These are phyloP conservation scores for Madurella mycetomatis DNA, from an alignment of 2,329 filamentous ascomycete species.

Conservation along the genomic window DNA sequence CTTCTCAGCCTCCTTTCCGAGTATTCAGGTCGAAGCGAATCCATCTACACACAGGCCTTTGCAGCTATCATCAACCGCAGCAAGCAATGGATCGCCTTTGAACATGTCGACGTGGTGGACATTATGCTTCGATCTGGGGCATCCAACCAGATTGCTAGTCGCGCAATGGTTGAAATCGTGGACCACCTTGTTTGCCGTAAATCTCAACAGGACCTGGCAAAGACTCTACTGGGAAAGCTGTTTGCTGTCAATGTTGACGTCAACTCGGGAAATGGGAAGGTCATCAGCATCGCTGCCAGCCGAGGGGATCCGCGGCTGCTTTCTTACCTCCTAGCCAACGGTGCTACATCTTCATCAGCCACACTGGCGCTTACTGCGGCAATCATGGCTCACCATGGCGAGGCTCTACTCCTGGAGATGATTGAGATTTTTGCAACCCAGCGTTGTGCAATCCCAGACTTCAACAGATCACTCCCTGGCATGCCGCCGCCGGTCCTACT, in stretches of 20 bases:
- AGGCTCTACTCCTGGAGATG: constrained; percentile 16
- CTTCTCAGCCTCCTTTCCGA: constrained; percentile 21
- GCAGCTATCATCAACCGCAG: constrained; percentile 19
- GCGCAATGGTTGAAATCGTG: constrained; percentile 24
- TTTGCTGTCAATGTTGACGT: constrained; percentile 22
- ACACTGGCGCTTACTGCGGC: constrained; percentile 21
- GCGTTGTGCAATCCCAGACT: constrained; percentile 15
- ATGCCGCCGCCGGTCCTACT: constrained; percentile 22
- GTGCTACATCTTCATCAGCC: constrained; percentile 18
- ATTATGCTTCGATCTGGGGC: constrained; percentile 24
- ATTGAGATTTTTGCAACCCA: constrained; percentile 16
- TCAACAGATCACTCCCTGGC: constrained; percentile 21
- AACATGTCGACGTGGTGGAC: constrained; percentile 24
- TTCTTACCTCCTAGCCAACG: constrained; percentile 16
- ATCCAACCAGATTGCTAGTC: constrained; percentile 16
- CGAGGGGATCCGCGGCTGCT: constrained; percentile 22
- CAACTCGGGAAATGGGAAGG: constrained; percentile 26
- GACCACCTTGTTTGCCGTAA: constrained; percentile 21
- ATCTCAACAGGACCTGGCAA: constrained; percentile 14
- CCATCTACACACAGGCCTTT: constrained; percentile 22
- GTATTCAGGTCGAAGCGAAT: constrained; percentile 14
- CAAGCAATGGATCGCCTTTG: constrained; percentile 25
- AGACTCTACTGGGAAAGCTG: constrained; percentile 19
- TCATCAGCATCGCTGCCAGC: constrained; percentile 20
- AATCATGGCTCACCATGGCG: constrained; percentile 23